Conservation (phyloP, 164 flowering plant species). For the Kingdonia uniflora region DNA sequence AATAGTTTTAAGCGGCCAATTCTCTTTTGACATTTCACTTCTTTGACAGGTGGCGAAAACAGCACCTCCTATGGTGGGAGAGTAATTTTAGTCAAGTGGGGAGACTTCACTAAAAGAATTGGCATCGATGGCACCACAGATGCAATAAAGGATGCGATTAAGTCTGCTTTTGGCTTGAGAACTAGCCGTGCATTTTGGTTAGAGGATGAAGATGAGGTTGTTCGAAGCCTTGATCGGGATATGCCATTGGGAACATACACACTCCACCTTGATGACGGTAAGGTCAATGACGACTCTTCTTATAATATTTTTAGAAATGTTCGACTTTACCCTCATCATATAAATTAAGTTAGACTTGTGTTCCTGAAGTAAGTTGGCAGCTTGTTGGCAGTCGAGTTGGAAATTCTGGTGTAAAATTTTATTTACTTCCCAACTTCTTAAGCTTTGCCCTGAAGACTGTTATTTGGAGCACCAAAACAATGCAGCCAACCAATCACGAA, state of each 20-base stretch:
- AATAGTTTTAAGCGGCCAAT: too few relatives aligned
- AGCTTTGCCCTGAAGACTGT: too few relatives aligned
- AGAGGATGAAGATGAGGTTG: constrained; percentile 47
- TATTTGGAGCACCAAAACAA: too few relatives aligned
- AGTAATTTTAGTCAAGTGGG: constrained; percentile 42
- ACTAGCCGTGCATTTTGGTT: constrained; percentile 53
- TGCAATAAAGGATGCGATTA: constrained; percentile 52
- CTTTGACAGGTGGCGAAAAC: constrained; percentile 27
- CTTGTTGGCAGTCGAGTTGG: too few relatives aligned
- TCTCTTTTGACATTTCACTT: not conserved
- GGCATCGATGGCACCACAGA: constrained; percentile 47
- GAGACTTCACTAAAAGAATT: constrained; percentile 33
- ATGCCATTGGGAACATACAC: constrained; percentile 51
- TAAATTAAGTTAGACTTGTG: too few relatives aligned
- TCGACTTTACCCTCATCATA: too few relatives aligned
- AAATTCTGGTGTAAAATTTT: too few relatives aligned
- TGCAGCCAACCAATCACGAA: too few relatives aligned
- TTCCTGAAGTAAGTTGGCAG: too few relatives aligned
- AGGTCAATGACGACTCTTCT: too few relatives aligned
- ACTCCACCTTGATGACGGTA: constrained; percentile 61
- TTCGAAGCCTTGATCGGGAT: constrained; percentile 41
- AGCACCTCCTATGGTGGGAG: constrained; percentile 30
- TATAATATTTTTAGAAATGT: too few relatives aligned
- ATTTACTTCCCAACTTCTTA: too few relatives aligned
- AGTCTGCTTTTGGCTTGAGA: constrained; percentile 43